A percentile compares a stretch with the other conserved stretches of the same genome.
Evolutionary conservation across 768 basidiomycete species (phyloP).

Genomic region (Butyriboletus loyo): DNA sequence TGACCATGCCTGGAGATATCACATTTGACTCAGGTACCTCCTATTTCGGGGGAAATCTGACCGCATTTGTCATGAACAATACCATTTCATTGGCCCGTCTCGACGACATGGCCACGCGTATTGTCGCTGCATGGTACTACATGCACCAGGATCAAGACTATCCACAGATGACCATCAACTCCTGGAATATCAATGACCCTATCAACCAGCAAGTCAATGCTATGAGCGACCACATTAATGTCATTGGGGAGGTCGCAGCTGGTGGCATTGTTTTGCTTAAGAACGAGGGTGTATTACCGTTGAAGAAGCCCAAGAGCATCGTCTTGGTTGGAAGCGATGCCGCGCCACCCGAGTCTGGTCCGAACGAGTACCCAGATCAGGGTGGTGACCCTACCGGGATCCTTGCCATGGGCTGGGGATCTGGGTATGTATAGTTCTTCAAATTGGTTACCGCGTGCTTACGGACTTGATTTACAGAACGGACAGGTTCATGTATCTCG

Average conservation of each 20-base stretch:
- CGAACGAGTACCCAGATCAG: constrained; percentile 65
- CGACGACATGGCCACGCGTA: constrained; percentile 71
- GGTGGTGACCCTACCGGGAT: constrained; percentile 61
- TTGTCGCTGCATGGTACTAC: constrained; percentile 61
- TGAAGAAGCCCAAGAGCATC: constrained; percentile 57
- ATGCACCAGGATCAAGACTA: constrained; percentile 32
- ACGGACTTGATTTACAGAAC: constrained; percentile 40
- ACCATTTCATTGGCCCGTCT: constrained; percentile 55
- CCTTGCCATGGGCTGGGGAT: constrained; percentile 92
- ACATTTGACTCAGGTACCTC: constrained; percentile 33
- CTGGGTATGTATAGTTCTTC: constrained; percentile 43
- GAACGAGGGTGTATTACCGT: constrained; percentile 57
- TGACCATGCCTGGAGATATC: constrained; percentile 73
- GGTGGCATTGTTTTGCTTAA: constrained; percentile 69
- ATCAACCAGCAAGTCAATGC: constrained; percentile 51
- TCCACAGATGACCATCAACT: constrained; percentile 23
- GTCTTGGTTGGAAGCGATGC: constrained; percentile 63
- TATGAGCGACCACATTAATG: constrained; percentile 46
- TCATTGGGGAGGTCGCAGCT: constrained; percentile 61
- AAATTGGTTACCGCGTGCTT: background rate
- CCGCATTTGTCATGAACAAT: constrained; percentile 56
- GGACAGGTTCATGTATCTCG: constrained; percentile 71
- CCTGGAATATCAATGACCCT: constrained; percentile 28
- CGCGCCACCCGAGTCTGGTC: constrained; percentile 61
- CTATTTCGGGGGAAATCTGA: constrained; percentile 62